phyloP scores from a whole-genome alignment of 345 rosid species.

The Turnera subulata region DNA sequence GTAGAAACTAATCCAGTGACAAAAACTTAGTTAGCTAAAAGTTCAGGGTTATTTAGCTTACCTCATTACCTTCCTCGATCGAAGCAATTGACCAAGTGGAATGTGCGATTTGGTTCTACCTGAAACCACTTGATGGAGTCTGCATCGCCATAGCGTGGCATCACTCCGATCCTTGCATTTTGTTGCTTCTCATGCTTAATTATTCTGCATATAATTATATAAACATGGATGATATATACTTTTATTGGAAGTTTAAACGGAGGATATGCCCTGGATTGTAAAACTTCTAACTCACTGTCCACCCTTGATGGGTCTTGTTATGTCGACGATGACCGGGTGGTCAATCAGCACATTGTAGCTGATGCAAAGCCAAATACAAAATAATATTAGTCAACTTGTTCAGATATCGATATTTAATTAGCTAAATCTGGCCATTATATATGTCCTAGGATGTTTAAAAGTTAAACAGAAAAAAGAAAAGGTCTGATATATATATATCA shows the following conservation, averaged over 20 bases:
- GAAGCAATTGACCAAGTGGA: constrained; percentile 42
- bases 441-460: too few relatives aligned
- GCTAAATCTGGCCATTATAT: too few relatives aligned
- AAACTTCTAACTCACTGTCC: constrained; percentile 1
- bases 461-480: too few relatives aligned
- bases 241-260: too few relatives aligned
- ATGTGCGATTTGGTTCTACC: constrained; percentile 32
- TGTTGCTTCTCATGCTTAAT: constrained; percentile 28
- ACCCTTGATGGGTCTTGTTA: neutral
- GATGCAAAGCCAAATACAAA: neutral
- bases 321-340: neutral
- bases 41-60: constrained; percentile 11
- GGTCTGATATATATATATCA: too few relatives aligned
- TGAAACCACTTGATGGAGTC: constrained; percentile 38
- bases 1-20: neutral
- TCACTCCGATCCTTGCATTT: constrained; percentile 38
- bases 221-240: neutral
- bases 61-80: constrained; percentile 47
- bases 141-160: constrained; percentile 45
- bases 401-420: too few relatives aligned
- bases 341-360: constrained; percentile 1
- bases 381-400: neutral
- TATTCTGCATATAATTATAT: constrained; percentile 17
- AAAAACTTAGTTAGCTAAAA: neutral
- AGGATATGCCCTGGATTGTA: too few relatives aligned